These are phyloP conservation scores for Coemansia sp. DNA, from an alignment of 192 early-diverging fungal genomes.

Conservation along the genomic window DNA sequence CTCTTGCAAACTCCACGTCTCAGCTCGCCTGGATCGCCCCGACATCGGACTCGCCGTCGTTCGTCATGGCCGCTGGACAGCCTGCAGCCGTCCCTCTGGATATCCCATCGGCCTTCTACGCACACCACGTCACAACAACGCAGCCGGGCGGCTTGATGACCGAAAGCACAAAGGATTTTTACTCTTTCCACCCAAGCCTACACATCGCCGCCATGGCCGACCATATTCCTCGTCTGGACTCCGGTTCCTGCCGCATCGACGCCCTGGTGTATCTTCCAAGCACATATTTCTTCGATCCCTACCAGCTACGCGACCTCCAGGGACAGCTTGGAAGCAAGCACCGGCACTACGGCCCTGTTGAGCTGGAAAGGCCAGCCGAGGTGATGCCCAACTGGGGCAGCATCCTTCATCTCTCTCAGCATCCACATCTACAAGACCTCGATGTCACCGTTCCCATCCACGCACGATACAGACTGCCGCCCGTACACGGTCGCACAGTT, in stretches of 20 bases:
- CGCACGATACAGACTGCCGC: constrained; percentile 42
- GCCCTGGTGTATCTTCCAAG: constrained; percentile 22
- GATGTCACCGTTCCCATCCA: constrained; percentile 32
- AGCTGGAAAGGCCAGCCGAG: constrained; percentile 48
- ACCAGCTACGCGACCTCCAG: constrained; percentile 28
- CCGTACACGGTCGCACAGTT: constrained; percentile 21
- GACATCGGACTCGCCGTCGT: constrained; percentile 7
- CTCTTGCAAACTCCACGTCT: constrained; percentile 24
- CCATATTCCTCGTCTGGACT: neutral
- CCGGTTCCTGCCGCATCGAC: constrained; percentile 19
- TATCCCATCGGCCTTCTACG: constrained; percentile 23
- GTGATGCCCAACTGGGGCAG: constrained; percentile 43
- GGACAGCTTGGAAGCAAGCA: constrained; percentile 8
- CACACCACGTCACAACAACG: constrained; percentile 19
- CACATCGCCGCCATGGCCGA: constrained; percentile 10
- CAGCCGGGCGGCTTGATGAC: constrained; percentile 10
- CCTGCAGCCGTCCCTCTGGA: constrained; percentile 1
- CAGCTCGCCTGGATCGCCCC: constrained; percentile 41
- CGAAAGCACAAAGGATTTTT: constrained; percentile 18
- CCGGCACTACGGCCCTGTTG: constrained; percentile 29
- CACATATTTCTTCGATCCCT: constrained; percentile 49
- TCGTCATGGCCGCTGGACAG: constrained; percentile 9
- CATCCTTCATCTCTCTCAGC: constrained; percentile 22
- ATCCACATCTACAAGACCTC: constrained; percentile 9
- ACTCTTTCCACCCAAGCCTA: constrained; percentile 42